Base-by-base conservation (phyloP, 2,329 filamentous ascomycete species). In the Curvularia spicifera region DNA sequence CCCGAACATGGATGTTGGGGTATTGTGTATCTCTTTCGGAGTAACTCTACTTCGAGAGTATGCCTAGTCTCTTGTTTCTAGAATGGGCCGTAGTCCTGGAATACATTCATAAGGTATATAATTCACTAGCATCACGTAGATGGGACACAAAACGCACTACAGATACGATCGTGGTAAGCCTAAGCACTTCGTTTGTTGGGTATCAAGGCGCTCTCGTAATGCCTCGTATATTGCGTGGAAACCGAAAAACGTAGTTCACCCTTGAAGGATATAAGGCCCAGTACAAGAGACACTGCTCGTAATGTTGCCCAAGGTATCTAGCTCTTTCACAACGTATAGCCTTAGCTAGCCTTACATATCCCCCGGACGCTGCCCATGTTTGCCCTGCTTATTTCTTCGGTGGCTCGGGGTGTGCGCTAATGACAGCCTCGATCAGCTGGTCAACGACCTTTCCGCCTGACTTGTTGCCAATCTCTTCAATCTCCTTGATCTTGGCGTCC, bases 381-480 rank as follows among this genome's bases (percentile, higher is more conserved):
- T 4, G 29, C 5, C 29, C 31, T 63, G 5, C 56, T 56, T 63
- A 59, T 47, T 58, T 61, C 56, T 83, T 80, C 31, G 85, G 86
- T 35, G 85, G 84, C 63, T 90, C 84, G 13, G 93, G 90, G 78
- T 92, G 88, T 63, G 94, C 89, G 64, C 94, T 88, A 67, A 91
- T 89, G 37, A 97, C 91, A n/a, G 91, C 91, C 65, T 86, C 85
- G 67, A 98, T 85, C 66, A 99, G 82, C 74, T 96, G 89, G 67
- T 91, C 86, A 51, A 97, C 84, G 18, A 99, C 93, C 76, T 90
- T 85, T 65, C 85, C 84, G 74, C 93, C 91, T 65, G 87, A 87
- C 83, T 93, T 90, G 78, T 90, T 86, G 61, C 93, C 94, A 33
- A 91, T 87, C 54, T 84, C 84, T 77, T 91, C 85, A 76, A 98